phyloP scores from a whole-genome alignment of 192 early-diverging fungal species.

The Funneliformis mosseae region DNA sequence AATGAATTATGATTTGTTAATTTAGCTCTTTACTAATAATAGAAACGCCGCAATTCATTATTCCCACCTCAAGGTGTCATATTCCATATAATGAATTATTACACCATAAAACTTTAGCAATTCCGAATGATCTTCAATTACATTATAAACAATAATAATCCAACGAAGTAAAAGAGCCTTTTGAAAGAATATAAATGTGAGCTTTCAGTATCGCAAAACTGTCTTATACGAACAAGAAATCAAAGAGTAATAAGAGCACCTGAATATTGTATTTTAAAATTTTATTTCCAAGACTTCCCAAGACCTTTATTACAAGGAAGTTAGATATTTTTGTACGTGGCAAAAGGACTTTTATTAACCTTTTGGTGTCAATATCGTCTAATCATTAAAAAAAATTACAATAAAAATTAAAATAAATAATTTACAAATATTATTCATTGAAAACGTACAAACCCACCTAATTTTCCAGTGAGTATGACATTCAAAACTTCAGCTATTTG shows the following conservation, averaged over 20 bases:
- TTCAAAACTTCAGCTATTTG: conserved; percentile 39
- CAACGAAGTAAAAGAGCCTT: conserved; percentile 51
- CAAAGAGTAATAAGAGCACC: conserved; percentile 18
- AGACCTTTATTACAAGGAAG: conserved; percentile 36
- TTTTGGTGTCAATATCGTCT: conserved; percentile 42
- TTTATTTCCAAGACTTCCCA: conserved; percentile 39
- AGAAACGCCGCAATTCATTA: background rate
- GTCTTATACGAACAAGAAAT: background rate
- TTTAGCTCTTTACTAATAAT: background rate
- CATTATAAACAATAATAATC: conserved; percentile 51
- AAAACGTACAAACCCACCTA: conserved; percentile 32
- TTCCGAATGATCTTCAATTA: conserved; percentile 48
- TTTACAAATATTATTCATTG: background rate
- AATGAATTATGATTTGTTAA: background rate
- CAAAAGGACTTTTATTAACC: conserved; percentile 43
- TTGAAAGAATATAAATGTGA: background rate
- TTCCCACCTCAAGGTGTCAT: conserved; percentile 47
- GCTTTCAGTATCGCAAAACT: background rate
- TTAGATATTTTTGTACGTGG: conserved; percentile 43
- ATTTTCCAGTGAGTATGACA: conserved; percentile 37
- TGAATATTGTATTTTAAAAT: conserved; percentile 34
- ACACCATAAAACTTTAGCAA: conserved; percentile 52
- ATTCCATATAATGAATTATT: conserved; percentile 52
- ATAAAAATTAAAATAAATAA: background rate
- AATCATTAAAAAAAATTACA: background rate